Percentiles rank a stretch among this genome's conserved stretches.
phyloP scores from a whole-genome alignment of 768 basidiomycete species.

The Amanita pallidorosea region DNA sequence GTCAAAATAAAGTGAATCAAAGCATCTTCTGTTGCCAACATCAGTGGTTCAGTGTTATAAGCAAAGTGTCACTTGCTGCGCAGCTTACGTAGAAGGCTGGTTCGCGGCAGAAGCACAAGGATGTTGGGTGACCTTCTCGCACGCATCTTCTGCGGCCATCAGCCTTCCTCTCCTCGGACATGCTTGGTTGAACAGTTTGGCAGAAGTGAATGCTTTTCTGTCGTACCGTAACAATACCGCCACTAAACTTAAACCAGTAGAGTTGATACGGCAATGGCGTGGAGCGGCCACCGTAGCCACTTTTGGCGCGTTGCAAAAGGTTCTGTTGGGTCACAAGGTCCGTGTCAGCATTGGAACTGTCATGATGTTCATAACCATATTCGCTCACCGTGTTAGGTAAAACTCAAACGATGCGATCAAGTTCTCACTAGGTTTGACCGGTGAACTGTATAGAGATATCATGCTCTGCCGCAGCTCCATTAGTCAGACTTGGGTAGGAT shows the following conservation, averaged over 20 bases:
- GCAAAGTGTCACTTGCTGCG: not conserved
- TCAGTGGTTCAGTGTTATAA: not conserved
- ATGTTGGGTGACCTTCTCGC: not conserved
- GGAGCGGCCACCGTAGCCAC: not conserved
- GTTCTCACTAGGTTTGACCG: not conserved
- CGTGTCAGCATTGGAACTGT: not conserved
- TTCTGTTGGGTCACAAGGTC: not conserved
- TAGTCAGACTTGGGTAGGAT: not conserved
- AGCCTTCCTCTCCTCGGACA: conserved; percentile 1
- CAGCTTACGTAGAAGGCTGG: not conserved
- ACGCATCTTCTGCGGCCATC: not conserved
- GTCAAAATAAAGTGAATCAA: not conserved
- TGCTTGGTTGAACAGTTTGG: not conserved
- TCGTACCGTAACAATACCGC: not conserved
- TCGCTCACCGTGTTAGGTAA: not conserved
- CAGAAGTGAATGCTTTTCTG: not conserved
- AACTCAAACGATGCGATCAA: not conserved
- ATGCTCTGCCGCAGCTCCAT: not conserved
- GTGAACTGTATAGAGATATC: not conserved
- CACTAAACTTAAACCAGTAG: not conserved
- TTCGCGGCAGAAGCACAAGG: conserved; percentile 2
- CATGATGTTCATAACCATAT: not conserved
- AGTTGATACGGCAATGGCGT: not conserved
- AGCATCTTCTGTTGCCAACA: not conserved
- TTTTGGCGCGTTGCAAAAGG: not conserved